Evolutionary conservation across 345 rosid genomes (phyloP).

Genomic region (Leavenworthia alabamica): DNA sequence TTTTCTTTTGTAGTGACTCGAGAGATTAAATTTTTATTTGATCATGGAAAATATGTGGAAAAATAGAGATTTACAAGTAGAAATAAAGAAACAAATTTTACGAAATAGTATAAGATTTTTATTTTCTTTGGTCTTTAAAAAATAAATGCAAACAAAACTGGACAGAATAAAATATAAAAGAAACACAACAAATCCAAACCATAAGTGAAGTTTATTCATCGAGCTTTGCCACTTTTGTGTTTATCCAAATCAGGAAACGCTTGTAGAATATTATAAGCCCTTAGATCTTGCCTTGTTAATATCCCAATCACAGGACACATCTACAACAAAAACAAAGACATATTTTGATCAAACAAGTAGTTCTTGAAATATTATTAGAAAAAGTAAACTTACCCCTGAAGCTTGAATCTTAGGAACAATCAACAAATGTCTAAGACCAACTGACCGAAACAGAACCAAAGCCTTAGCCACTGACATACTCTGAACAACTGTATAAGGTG

Average conservation of each 20-base stretch:
- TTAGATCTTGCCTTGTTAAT: conserved; percentile 79
- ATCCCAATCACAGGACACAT: conserved; percentile 64
- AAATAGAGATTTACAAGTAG: conserved; percentile 23
- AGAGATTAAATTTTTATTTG: not conserved
- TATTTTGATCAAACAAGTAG: not conserved
- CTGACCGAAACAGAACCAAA: conserved; percentile 67
- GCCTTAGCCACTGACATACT: conserved; percentile 91
- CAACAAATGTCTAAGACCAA: conserved; percentile 73
- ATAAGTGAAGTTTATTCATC: not conserved
- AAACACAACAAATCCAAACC: conserved; percentile 1
- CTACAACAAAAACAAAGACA: conserved; percentile 31
- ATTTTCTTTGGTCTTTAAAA: conserved; percentile 1
- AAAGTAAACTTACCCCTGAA: conserved; percentile 53
- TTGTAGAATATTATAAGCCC: conserved; percentile 55
- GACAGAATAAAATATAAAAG: conserved; percentile 14
- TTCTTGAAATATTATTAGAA: not conserved
- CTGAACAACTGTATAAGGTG: conserved; percentile 79
- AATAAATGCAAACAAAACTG: conserved; percentile 30
- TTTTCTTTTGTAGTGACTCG: not conserved
- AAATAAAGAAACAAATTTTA: conserved; percentile 9
- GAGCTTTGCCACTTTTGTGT: conserved; percentile 34
- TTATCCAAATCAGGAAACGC: conserved; percentile 67
- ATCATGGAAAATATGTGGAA: not conserved
- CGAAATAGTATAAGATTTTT: not conserved
- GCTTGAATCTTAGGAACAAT: conserved; percentile 70